phyloP scores from a whole-genome alignment of 768 basidiomycete species.

The Macrolepiota albuminosa region DNA sequence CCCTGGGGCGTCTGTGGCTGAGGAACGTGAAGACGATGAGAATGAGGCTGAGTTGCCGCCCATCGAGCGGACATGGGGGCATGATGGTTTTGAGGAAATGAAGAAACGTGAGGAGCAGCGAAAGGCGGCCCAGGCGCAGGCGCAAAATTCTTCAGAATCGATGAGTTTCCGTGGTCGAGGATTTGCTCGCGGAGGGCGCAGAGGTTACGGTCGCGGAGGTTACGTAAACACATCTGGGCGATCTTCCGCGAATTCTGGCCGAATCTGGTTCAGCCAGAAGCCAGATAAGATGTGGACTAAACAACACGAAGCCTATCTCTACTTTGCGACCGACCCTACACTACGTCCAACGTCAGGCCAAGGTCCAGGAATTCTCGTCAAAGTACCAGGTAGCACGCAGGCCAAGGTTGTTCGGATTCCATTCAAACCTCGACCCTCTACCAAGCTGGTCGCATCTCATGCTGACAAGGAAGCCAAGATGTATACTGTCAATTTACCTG shows the following conservation, averaged over 20 bases:
- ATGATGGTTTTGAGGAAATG: slow-evolving; percentile 89
- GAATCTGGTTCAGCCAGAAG: slow-evolving; percentile 69
- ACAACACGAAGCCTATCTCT: slow-evolving; percentile 72
- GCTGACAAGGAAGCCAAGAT: slow-evolving; percentile 33
- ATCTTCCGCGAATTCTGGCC: slow-evolving; percentile 32
- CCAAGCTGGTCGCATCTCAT: slow-evolving; percentile 16
- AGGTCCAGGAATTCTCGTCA: slow-evolving; percentile 53
- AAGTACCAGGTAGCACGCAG: slow-evolving; percentile 50
- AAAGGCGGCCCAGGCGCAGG: slow-evolving; percentile 26
- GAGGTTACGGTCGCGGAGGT: slow-evolving; percentile 40
- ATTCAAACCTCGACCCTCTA: slow-evolving; percentile 16
- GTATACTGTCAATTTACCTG: slow-evolving; percentile 55
- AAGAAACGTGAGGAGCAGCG: slow-evolving; percentile 66
- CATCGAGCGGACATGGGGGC: slow-evolving; percentile 72
- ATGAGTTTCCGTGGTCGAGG: slow-evolving; percentile 39
- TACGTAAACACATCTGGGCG: slow-evolving; percentile 27
- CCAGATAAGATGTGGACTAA: slow-evolving; percentile 84
- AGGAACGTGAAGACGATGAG: slow-evolving; percentile 9
- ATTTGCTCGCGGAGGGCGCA: slow-evolving; percentile 41
- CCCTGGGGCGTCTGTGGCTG: slow-evolving; percentile 14
- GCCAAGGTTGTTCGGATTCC: slow-evolving; percentile 38
- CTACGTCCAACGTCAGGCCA: slow-evolving; percentile 56
- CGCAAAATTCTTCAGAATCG: slow-evolving; percentile 27
- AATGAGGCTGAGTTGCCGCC: slow-evolving; percentile 38
- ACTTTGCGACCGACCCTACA: slow-evolving; percentile 44